Base-by-base conservation (phyloP, 225 moss, liverwort and hornwort genomes). In the Polytrichum commune region DNA sequence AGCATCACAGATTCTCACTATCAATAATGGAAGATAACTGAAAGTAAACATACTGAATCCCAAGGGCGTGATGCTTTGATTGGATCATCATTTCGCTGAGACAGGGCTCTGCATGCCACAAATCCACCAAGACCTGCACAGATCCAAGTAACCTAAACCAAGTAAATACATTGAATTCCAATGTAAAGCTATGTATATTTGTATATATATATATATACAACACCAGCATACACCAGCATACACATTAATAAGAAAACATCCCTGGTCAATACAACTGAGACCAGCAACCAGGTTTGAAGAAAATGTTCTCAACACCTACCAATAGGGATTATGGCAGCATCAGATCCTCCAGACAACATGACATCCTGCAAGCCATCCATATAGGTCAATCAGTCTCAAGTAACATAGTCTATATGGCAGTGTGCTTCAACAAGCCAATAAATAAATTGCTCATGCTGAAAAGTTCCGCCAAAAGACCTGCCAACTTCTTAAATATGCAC, bases 91-190 rank as follows among this genome's bases (percentile, higher is more conserved):
- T 95, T 95, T 67, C 85, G 83, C 78, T 92, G 85, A 29, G 95
- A 92, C 30, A 95, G 74, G n/a, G 95, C 95, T 78, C 77, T 89
- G 81, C 95, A 95, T 27, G 95, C 95, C 57, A 92, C 92, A 75
- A 95, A 95, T 61, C 92, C 95, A 63, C 95, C 95, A 73, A 92
- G 82, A 54, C 90, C 95, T 95, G 66, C 27, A 72, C 53, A 63
- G 20, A 71, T 28, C 58, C 54, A 54, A 63, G 55, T 27, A n/a
- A 55, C 56, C 55, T 70, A 62, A n/a, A 70, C 18, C 64, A 72
- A 24, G 25, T 80, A 70, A 76, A 55, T 60, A 65, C 3, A 46
- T 46, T 46, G 13, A 46, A 10, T 13, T 46, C 4, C 46, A 46
- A 46, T 13, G 4, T 46, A 46, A 13, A 46, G 13, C 46, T 32